phyloP scores from a whole-genome alignment of 495 filamentous ascomycete species.

The Penicillium pancosmium region DNA sequence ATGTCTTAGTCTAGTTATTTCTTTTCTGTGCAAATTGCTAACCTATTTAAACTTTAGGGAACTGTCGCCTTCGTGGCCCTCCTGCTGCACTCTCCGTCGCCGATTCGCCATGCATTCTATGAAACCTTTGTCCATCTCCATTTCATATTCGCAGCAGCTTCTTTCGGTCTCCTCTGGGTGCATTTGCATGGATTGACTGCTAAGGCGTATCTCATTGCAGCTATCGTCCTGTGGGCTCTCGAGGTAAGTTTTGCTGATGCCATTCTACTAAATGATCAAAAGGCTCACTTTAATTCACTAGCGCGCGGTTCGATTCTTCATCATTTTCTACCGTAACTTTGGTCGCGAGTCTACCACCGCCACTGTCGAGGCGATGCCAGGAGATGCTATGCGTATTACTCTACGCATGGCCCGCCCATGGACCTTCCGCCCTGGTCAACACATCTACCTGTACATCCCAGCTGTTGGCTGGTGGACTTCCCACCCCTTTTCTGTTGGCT shows the following conservation, averaged over 20 bases:
- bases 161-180: constrained; percentile 67
- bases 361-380: constrained; percentile 73
- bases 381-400: constrained; percentile 81
- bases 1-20: constrained; percentile 22
- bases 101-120: constrained; percentile 91
- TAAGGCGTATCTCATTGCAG: constrained; percentile 64
- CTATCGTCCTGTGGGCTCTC: constrained; percentile 74
- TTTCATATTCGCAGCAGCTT: constrained; percentile 65
- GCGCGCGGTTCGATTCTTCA: constrained; percentile 66
- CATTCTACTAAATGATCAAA: not conserved
- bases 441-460: constrained; percentile 84
- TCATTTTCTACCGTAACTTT: constrained; percentile 72
- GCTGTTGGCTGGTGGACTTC: constrained; percentile 77
- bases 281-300: constrained; percentile 14
- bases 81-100: constrained; percentile 67
- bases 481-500: constrained; percentile 93
- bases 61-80: constrained; percentile 56
- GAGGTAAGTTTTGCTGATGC: constrained; percentile 48
- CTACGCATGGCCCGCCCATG: constrained; percentile 76
- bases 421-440: constrained; percentile 79
- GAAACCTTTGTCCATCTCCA: constrained; percentile 89
- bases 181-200: constrained; percentile 71
- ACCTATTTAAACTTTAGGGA: constrained; percentile 34
- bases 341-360: constrained; percentile 67
- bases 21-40: not conserved